A percentile compares a stretch with the other conserved stretches of the same genome.
phyloP scores from a whole-genome alignment of 2,329 filamentous ascomycete species.

The Paraconiothyrium sp. region DNA sequence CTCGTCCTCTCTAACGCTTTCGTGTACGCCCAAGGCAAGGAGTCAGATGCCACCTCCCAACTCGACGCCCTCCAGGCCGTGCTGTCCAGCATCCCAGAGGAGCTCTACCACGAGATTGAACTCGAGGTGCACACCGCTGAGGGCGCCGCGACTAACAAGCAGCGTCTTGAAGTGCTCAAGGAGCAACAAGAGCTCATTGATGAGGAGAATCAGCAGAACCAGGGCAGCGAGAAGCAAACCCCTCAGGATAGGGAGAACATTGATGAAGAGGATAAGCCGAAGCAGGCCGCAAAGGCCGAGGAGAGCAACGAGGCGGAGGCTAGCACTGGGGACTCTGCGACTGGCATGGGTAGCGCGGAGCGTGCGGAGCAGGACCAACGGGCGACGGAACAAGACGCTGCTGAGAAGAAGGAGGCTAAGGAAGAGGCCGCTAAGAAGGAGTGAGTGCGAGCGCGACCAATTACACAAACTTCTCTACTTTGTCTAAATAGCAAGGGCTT shows the following conservation, averaged over 20 bases:
- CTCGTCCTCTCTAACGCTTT: conserved; percentile 97
- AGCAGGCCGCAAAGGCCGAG: conserved; percentile 27
- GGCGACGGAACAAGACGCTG: conserved; percentile 32
- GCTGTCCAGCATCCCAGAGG: conserved; percentile 92
- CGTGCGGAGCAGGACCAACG: conserved; percentile 45
- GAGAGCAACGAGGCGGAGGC: conserved; percentile 43
- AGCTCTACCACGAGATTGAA: conserved; percentile 99
- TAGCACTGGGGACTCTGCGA: conserved; percentile 38
- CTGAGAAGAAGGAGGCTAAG: conserved; percentile 22
- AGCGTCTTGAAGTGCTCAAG: conserved; percentile 96
- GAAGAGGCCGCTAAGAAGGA: conserved; percentile 23
- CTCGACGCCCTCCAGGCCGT: conserved; percentile 94
- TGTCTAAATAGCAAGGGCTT: conserved; percentile 33
- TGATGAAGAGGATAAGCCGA: conserved; percentile 87
- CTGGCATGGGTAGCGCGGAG: conserved; percentile 40
- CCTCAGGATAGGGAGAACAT: conserved; percentile 91
- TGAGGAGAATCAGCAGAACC: conserved; percentile 93
- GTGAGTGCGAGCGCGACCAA: conserved; percentile 10
- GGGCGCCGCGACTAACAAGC: conserved; percentile 97
- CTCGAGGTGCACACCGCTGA: conserved; percentile 97
- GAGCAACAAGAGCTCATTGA: conserved; percentile 98
- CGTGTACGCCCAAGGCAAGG: conserved; percentile 91
- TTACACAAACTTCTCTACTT: conserved; percentile 25
- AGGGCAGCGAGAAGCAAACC: conserved; percentile 75
- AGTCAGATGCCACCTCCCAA: conserved; percentile 83